phyloP scores from a whole-genome alignment of 1,139 yeast genomes.

The Zygosaccharomyces sapae region DNA sequence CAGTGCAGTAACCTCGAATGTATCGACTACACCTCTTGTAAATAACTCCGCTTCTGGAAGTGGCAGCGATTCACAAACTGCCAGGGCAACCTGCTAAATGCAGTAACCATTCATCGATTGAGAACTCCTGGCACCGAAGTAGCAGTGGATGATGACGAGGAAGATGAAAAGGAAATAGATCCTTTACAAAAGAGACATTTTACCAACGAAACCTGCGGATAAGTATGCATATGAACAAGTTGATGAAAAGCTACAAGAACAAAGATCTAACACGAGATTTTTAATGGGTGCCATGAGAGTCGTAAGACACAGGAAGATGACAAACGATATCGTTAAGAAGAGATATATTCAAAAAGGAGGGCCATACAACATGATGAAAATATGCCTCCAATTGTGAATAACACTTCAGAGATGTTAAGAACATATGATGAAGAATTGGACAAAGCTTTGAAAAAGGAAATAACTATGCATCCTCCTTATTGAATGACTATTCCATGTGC shows the following conservation, averaged over 20 bases:
- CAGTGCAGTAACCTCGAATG: conserved; percentile 1
- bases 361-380: conserved; percentile 16
- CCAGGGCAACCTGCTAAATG: conserved; percentile 11
- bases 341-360: conserved; percentile 21
- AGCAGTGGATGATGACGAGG: conserved; percentile 13
- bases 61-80: conserved; percentile 1
- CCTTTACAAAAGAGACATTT: background rate
- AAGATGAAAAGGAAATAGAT: conserved; percentile 7
- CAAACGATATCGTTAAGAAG: conserved; percentile 25
- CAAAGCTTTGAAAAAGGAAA: conserved; percentile 23
- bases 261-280: conserved; percentile 28
- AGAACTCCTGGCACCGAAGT: conserved; percentile 11
- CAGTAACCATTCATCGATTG: conserved; percentile 11
- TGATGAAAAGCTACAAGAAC: conserved; percentile 25
- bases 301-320: conserved; percentile 28
- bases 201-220: conserved; percentile 7
- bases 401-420: conserved; percentile 20
- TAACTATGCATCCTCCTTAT: conserved; percentile 30
- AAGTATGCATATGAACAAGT: conserved; percentile 11
- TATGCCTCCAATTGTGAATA: conserved; percentile 19
- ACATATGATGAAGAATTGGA: conserved; percentile 26
- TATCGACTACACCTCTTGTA: background rate
- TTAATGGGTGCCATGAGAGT: conserved; percentile 24
- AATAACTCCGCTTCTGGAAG: conserved; percentile 7
- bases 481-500: conserved; percentile 34